Evolutionary conservation across 495 filamentous ascomycete species (phyloP).

Genomic region (Lichina pygmaea): DNA sequence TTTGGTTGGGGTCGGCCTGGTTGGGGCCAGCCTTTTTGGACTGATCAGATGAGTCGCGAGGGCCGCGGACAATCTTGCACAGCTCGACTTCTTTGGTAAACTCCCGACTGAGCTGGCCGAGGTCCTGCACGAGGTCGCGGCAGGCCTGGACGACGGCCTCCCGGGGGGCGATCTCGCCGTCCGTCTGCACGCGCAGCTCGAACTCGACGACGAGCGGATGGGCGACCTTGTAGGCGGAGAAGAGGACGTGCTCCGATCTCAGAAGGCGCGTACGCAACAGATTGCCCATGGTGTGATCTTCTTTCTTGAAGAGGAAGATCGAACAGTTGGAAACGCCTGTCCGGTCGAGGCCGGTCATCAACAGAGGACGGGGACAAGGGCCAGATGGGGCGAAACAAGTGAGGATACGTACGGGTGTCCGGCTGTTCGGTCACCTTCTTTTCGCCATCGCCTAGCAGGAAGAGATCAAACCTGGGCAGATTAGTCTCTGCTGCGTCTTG

Average conservation of each 20-base stretch:
- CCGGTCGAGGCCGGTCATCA: not conserved
- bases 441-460: conserved; percentile 62
- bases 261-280: conserved; percentile 59
- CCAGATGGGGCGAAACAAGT: conserved; percentile 1
- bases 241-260: conserved; percentile 49
- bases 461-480: conserved; percentile 56
- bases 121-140: conserved; percentile 48
- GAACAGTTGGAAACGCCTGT: conserved; percentile 64
- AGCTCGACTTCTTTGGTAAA: conserved; percentile 92
- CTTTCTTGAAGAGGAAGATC: conserved; percentile 83
- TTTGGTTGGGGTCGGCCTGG: too few relatives aligned
- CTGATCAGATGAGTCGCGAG: too few relatives aligned
- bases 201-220: conserved; percentile 74
- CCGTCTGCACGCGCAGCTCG: conserved; percentile 72
- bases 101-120: conserved; percentile 50
- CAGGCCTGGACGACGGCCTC: conserved; percentile 60
- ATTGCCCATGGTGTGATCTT: conserved; percentile 91
- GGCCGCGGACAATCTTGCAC: too few relatives aligned
- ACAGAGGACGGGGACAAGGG: not conserved
- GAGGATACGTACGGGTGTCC: conserved; percentile 46
- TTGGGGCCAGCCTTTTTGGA: too few relatives aligned
- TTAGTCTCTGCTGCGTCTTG: conserved; percentile 5
- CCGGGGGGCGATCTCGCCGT: conserved; percentile 62
- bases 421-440: conserved; percentile 70
- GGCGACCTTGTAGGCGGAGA: conserved; percentile 61